Base-by-base conservation (phyloP, 208 protist genomes). In the Leishmania amazonensis region DNA sequence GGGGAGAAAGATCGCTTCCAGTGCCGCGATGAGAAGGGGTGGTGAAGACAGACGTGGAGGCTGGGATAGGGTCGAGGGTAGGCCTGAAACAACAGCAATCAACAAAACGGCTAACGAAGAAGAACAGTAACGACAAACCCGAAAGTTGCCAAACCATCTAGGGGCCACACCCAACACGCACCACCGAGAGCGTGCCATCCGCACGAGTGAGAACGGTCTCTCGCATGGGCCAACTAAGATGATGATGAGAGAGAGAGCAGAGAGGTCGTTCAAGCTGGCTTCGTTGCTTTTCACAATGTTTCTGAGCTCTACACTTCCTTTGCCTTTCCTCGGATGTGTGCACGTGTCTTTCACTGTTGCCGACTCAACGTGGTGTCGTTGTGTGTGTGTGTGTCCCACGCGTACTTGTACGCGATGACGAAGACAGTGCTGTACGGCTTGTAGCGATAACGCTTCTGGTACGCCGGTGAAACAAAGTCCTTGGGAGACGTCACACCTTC, bases 371-470 rank as follows among this genome's bases (percentile, higher is more conserved):
- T n/a, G 57, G 9, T 62, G 5, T 57, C 1, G 3, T 0, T 28
- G 51, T 54, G 13, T 17, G 49, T 7, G 13, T 28, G 8, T 49
- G 40, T 45, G 17, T 40, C 51, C 77, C 28, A 82, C 2, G 35
- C 78, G 75, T 73, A 82, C 76, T 90, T 67, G 72, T 89, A 89
- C 42, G 85, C 83, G 76, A 89, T 78, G 40, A 85, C 83, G 64
- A 81, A 81, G 62, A 51, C 70, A 42, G 85, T 84, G 86, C 85
- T 92, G 85, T 95, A 94, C 24, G 91, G 90, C 80, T 96, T 86
- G 87, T 95, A 83, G 81, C 91, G 92, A 86, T 89, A 96, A 53
- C 90, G 88, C 6, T 83, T 84, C 17, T 92, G 87, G 87, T 94
- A 93, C 21, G 87, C 82, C 53, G 92, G 90, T 0, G 89, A 86